A percentile compares a stretch with the other conserved stretches of the same genome.
These are phyloP conservation scores for Gillenia trifoliata DNA, from an alignment of 306 rosid genomes.

Conservation along the genomic window DNA sequence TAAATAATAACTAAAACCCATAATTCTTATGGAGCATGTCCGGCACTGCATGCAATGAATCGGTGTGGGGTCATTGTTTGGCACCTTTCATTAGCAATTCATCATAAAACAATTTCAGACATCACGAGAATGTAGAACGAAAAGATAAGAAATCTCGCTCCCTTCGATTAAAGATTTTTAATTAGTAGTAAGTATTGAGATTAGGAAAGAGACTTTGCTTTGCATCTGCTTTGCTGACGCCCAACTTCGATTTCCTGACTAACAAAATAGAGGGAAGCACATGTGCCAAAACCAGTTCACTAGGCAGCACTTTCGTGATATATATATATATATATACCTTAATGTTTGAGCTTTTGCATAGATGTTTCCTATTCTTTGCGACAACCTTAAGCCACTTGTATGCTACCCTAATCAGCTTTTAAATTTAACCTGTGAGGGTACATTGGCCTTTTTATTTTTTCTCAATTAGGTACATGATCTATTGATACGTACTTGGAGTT, in stretches of 20 bases:
- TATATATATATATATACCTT: no score
- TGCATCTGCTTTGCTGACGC: conserved; percentile 6
- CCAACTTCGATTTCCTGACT: neutral
- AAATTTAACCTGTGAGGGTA: no score
- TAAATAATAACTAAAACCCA: no score
- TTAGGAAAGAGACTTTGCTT: neutral
- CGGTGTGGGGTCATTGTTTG: neutral
- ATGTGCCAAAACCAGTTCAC: no score
- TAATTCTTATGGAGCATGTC: neutral
- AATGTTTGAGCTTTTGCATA: no score
- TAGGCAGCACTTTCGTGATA: no score
- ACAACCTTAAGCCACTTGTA: no score
- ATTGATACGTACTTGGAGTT: no score
- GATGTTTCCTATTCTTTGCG: no score
- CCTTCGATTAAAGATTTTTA: neutral
- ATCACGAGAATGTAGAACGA: conserved; percentile 16
- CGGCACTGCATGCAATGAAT: neutral
- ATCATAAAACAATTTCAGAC: neutral
- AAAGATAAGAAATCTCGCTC: conserved; percentile 7
- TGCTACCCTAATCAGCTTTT: no score
- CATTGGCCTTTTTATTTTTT: no score
- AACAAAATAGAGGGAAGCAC: neutral
- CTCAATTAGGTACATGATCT: no score
- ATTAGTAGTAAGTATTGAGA: neutral
- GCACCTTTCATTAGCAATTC: conserved; percentile 7